Evolutionary conservation across 179 eudicot species (phyloP).

Genomic region (Silene vulgaris): DNA sequence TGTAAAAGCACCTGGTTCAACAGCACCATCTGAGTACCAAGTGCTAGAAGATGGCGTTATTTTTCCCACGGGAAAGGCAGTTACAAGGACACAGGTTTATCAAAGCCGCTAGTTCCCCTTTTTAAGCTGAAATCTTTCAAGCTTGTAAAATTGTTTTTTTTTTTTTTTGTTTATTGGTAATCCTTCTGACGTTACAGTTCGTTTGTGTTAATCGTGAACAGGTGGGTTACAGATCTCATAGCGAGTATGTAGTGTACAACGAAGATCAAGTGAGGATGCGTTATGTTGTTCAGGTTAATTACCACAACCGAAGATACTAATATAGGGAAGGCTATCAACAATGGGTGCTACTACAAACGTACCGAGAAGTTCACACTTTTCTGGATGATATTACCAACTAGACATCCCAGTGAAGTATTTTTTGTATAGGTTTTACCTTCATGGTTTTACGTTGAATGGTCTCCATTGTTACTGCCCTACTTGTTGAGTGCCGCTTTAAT

Average conservation of each 20-base stretch:
- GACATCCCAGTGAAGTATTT: background rate
- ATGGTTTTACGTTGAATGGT: background rate
- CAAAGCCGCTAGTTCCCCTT: slow-evolving; percentile 13
- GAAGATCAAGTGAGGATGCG: slow-evolving; percentile 22
- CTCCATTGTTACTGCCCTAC: background rate
- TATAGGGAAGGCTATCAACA: background rate
- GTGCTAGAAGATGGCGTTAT: slow-evolving; percentile 58
- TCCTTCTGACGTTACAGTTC: background rate
- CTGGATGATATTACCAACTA: background rate
- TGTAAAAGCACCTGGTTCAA: slow-evolving; percentile 73
- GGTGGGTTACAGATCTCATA: background rate
- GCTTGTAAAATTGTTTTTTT: background rate
- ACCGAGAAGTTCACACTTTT: background rate
- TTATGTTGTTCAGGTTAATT: slow-evolving; percentile 17
- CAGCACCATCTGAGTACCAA: slow-evolving; percentile 52
- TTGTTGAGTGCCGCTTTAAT: too few species aligned
- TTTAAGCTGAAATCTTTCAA: background rate
- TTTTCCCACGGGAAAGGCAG: slow-evolving; percentile 72
- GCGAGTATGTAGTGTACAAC: slow-evolving; percentile 16
- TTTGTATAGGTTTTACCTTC: background rate
- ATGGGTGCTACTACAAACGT: background rate
- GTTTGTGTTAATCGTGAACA: slow-evolving; percentile 5
- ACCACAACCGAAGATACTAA: background rate
- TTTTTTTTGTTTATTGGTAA: background rate
- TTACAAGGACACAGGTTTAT: slow-evolving; percentile 32